phyloP scores from a whole-genome alignment of 225 moss, liverwort and hornwort species.

The Bryoerythrophyllum caledonicum region DNA sequence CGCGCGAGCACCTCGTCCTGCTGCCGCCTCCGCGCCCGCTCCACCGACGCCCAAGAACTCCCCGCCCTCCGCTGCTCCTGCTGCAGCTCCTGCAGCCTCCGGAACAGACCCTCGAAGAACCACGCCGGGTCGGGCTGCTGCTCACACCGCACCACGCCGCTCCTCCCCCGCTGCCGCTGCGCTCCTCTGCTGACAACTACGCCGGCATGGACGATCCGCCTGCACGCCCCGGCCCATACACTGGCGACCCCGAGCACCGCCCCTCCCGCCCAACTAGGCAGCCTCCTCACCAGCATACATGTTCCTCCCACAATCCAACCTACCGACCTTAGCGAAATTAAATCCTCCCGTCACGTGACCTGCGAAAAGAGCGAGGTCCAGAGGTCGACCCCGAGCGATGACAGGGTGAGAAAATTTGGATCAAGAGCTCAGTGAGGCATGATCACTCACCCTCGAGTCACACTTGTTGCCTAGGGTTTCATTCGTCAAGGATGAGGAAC shows the following conservation, averaged over 20 bases:
- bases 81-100: too few relatives aligned
- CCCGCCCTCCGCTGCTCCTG: too few relatives aligned
- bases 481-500: too few relatives aligned
- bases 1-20: slow-evolving; percentile 35
- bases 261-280: slow-evolving; percentile 45
- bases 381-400: too few relatives aligned
- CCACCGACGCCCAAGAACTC: too few relatives aligned
- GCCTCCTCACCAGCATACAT: slow-evolving; percentile 51
- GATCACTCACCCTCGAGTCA: too few relatives aligned
- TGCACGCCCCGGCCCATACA: slow-evolving; percentile 45
- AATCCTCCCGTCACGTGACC: too few relatives aligned
- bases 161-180: slow-evolving; percentile 31
- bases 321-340: not conserved
- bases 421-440: too few relatives aligned
- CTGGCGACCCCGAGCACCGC: slow-evolving; percentile 39
- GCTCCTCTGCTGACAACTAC: slow-evolving; percentile 8
- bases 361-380: too few relatives aligned
- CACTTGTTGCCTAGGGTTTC: too few relatives aligned
- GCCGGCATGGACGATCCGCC: slow-evolving; percentile 41
- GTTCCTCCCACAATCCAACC: too few relatives aligned
- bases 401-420: too few relatives aligned
- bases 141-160: slow-evolving; percentile 37
- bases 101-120: not conserved
- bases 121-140: slow-evolving; percentile 20
- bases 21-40: not conserved